Base-by-base conservation (phyloP, 2,329 filamentous ascomycete species). In the Colletotrichum costaricense region DNA sequence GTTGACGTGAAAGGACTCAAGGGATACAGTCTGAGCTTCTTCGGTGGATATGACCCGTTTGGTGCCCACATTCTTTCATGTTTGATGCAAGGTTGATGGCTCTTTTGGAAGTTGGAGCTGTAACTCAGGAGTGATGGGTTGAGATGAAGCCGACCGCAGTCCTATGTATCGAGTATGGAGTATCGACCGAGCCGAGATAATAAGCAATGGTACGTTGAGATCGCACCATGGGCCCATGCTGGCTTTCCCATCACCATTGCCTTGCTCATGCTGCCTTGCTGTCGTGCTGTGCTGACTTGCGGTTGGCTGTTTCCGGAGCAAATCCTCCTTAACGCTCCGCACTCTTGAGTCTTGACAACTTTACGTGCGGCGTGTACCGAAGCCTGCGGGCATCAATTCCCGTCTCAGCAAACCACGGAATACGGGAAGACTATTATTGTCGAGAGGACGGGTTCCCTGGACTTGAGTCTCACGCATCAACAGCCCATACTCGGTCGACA, bases 311-410 rank as follows among this genome's bases (percentile, higher is more conserved):
- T 60, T 19, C 28, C 70, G 70, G 70, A 73, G 70, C 70, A 70
- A 65, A 65, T 46, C 28, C 70, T 73, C 70, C 66, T 52, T 33
- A n/a, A 26, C 26, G 26, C 66, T 70, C 70, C 60, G 70, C 70
- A 69, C 24, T 72, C 58, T 26, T n/a, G 30, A 46, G 46, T 72
- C 58, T 26, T n/a, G 30, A 46, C 54, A 35, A 24, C n/a, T 59
- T 28, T 69, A 38, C 35, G 35, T 38, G 35, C 33, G 11, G 33
- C 8, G 28, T 24, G 60, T 30, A 52, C 67, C 52, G 35, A 65
- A 22, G 38, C 49, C 28, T 63, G 63, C 56, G 46, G 64, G 69
- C 62, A 24, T 66, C 38, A 6, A 30, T 56, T 67, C 46, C 52
- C 35, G 64, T 52, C 24, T 55, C 30, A 42, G 55, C 8, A 57